These are phyloP conservation scores for Rhodofomes roseus DNA, from an alignment of 1,284 basidiomycete genomes.

Conservation along the genomic window DNA sequence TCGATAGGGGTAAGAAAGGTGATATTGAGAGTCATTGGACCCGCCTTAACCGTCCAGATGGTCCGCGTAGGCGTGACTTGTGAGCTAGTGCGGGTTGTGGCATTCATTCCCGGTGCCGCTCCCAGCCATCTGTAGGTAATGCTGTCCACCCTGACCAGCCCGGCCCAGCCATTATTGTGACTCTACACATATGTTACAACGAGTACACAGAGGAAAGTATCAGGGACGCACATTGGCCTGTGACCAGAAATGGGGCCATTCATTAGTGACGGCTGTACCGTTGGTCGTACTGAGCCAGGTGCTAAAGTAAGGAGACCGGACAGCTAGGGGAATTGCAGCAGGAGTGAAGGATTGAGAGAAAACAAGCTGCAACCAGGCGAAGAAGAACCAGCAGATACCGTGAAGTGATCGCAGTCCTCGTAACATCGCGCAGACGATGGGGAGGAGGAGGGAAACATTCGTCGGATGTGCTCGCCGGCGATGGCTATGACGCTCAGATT, in stretches of 20 bases:
- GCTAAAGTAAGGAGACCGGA: conserved; percentile 14
- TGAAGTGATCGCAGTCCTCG: not conserved
- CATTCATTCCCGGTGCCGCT: not conserved
- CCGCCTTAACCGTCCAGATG: conserved; percentile 9
- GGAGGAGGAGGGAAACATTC: not conserved
- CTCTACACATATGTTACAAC: not conserved
- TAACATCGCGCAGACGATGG: conserved; percentile 1
- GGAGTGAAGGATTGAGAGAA: conserved; percentile 6
- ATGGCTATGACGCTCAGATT: not conserved
- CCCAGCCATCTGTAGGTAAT: conserved; percentile 7
- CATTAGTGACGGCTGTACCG: not conserved
- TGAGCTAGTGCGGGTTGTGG: not conserved
- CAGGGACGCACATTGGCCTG: not conserved
- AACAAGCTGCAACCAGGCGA: not conserved
- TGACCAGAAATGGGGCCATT: conserved; percentile 17
- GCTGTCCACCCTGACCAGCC: conserved; percentile 6
- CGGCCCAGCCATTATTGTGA: not conserved
- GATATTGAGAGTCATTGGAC: conserved; percentile 8
- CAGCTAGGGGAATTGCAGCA: conserved; percentile 14
- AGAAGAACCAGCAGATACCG: not conserved
- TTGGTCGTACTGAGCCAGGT: conserved; percentile 6
- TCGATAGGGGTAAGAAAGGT: conserved; percentile 12
- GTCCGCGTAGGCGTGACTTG: conserved; percentile 12
- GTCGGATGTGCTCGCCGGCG: not conserved
- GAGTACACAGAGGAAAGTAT: not conserved